Base-by-base conservation (phyloP, 208 protist genomes). In the Leptomonas seymouri region DNA sequence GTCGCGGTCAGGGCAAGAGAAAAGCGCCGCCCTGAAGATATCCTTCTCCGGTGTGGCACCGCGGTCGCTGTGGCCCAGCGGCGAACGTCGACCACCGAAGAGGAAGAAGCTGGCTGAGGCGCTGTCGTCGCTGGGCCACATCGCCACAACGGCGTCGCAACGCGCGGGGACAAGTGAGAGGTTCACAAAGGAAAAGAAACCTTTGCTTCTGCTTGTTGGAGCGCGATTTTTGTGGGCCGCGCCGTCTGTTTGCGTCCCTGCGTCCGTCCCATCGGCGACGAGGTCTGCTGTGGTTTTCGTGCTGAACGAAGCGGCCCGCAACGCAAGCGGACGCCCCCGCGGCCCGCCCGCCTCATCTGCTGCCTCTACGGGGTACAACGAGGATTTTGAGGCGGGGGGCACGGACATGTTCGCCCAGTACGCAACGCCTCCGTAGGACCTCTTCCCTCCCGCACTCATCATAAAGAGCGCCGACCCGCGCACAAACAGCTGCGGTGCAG, bases 401-500 rank as follows among this genome's bases (percentile, higher is more conserved):
- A 30, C 31, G 9, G 53, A 48, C 44, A 71, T 31, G 55, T 71
- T 56, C 14, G 31, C 3, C 65, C 65, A 71, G 45, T 55, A 63
- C 14, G 65, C 65, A 0, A 71, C n/a, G 5, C 55, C 53, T 23
- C 45, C 18, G 31, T 71, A 62, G 34, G 54, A 44, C 41, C 15
- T 15, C 44, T 1, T 14, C 15, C 65, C 55, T 1, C 53, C 39
- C 4, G 44, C 28, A n/a, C 65, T 55, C 8, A 71, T 7, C 65
- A 71, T 48, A 18, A 54, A 56, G 0, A 63, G 18, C 16, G 28
- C 23, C 12, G 55, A 6, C 0, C 65, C 55, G 15, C 31, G 65
- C 54, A 56, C 65, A 21, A 71, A 63, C 15, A 71, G 39, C 56
- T 71, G 65, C 65, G 65, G 65, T 27, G 65, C 0, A 7, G 65